phyloP scores from a whole-genome alignment of 352 stramenopile species.

The Lagenidium sp. region DNA sequence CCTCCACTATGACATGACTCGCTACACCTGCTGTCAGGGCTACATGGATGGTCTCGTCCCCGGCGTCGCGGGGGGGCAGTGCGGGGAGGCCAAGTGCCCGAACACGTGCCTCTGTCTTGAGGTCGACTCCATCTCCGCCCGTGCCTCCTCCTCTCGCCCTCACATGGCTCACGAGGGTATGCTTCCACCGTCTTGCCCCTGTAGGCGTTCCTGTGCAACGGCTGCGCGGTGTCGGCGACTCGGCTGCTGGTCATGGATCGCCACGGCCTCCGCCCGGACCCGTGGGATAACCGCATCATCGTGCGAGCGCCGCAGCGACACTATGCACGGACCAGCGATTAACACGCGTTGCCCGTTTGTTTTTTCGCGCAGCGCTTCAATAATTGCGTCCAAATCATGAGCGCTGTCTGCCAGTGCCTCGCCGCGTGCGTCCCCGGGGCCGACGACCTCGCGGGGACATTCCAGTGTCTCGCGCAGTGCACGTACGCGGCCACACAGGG shows the following conservation, averaged over 20 bases:
- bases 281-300: constrained; percentile 93
- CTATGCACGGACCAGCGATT: neutral
- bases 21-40: constrained; percentile 91
- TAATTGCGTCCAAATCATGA: constrained; percentile 87
- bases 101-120: constrained; percentile 89
- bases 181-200: no score
- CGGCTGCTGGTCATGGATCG: constrained; percentile 88
- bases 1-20: constrained; percentile 87
- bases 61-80: constrained; percentile 74
- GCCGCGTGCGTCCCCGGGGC: constrained; percentile 63
- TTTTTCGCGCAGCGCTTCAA: constrained; percentile 67
- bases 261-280: constrained; percentile 85
- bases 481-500: constrained; percentile 88
- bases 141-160: no score
- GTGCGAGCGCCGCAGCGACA: constrained; percentile 14
- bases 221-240: constrained; percentile 85
- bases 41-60: constrained; percentile 89
- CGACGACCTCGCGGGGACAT: constrained; percentile 60
- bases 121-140: no score
- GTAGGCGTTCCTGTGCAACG: constrained; percentile 79
- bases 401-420: constrained; percentile 68
- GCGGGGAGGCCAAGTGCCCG: constrained; percentile 82
- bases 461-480: constrained; percentile 87
- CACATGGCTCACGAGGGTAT: no score
- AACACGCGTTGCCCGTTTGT: neutral